Percentiles rank a stretch among this genome's conserved stretches.
Conservation (phyloP, 805 yeast genomes). For the Ogataea allantospora region DNA sequence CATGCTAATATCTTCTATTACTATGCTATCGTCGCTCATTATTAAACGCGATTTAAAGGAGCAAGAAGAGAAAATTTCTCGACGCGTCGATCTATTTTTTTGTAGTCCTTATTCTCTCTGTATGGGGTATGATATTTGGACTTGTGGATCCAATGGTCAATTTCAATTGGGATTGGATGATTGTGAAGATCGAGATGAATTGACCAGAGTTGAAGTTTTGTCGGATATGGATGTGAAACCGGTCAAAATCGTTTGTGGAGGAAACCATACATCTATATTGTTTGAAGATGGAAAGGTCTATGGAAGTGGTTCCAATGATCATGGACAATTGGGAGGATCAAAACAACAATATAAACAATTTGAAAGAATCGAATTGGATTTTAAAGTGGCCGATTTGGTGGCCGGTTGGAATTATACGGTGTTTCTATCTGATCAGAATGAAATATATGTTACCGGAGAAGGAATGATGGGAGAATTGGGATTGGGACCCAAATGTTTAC, state of each 20-base stretch:
- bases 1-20: slow-evolving; percentile 13
- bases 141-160: slow-evolving; percentile 85
- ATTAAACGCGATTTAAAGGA: slow-evolving; percentile 10
- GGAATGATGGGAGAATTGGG: slow-evolving; percentile 82
- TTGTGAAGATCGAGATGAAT: slow-evolving; percentile 44
- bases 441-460: slow-evolving; percentile 53
- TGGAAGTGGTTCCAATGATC: slow-evolving; percentile 47
- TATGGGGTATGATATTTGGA: slow-evolving; percentile 35
- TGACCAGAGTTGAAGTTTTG: slow-evolving; percentile 20
- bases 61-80: slow-evolving; percentile 2
- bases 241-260: slow-evolving; percentile 65
- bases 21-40: slow-evolving; percentile 21
- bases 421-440: slow-evolving; percentile 40
- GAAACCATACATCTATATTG: slow-evolving; percentile 76
- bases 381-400: slow-evolving; percentile 45
- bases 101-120: not conserved
- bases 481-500: slow-evolving; percentile 29
- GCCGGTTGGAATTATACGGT: slow-evolving; percentile 84
- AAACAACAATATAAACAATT: slow-evolving; percentile 12
- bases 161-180: slow-evolving; percentile 68
- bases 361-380: slow-evolving; percentile 11
- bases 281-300: slow-evolving; percentile 50
- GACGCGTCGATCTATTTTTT: slow-evolving; percentile 12
- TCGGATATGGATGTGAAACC: slow-evolving; percentile 27
- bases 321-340: slow-evolving; percentile 19